These are phyloP conservation scores for Cryptosporidium muris DNA, from an alignment of 169 alveolate species.

Conservation along the genomic window DNA sequence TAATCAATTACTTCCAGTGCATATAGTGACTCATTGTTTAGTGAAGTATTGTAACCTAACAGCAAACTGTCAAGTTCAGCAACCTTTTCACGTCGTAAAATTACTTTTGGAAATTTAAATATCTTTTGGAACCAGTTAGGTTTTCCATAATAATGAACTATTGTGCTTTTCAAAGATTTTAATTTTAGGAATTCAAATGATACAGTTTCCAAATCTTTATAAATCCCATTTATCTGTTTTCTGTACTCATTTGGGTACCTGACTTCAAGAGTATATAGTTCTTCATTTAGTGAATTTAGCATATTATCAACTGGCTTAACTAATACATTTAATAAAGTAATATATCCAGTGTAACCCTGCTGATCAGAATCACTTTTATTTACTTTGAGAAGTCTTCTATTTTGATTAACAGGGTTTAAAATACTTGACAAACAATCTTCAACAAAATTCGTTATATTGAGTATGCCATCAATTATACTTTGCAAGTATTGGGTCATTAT, in stretches of 20 bases:
- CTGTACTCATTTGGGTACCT: conserved; percentile 25
- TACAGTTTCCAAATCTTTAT: neutral
- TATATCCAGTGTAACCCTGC: too few relatives aligned
- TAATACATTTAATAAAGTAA: neutral
- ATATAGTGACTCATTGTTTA: conserved; percentile 30
- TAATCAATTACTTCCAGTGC: conserved; percentile 43
- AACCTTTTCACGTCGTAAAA: conserved; percentile 19
- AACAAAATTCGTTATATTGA: conserved; percentile 14
- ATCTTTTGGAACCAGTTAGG: conserved; percentile 47
- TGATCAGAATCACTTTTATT: neutral
- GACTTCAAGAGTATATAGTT: conserved; percentile 36
- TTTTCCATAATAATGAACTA: conserved; percentile 59
- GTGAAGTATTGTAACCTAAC: conserved; percentile 5
- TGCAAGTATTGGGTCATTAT: conserved; percentile 40
- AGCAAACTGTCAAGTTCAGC: conserved; percentile 5
- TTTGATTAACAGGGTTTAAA: neutral
- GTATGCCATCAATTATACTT: conserved; percentile 8
- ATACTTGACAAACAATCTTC: conserved; percentile 23
- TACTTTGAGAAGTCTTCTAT: neutral
- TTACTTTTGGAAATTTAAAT: conserved; percentile 48
- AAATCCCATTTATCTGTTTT: conserved; percentile 23
- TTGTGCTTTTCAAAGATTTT: conserved; percentile 32
- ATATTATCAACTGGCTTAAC: conserved; percentile 12
- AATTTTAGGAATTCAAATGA: conserved; percentile 16
- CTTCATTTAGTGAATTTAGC: conserved; percentile 15